A percentile compares a stretch with the other conserved stretches of the same genome.
phyloP scores from a whole-genome alignment of 2,329 filamentous ascomycete genomes.

The Penicillium olsonii region DNA sequence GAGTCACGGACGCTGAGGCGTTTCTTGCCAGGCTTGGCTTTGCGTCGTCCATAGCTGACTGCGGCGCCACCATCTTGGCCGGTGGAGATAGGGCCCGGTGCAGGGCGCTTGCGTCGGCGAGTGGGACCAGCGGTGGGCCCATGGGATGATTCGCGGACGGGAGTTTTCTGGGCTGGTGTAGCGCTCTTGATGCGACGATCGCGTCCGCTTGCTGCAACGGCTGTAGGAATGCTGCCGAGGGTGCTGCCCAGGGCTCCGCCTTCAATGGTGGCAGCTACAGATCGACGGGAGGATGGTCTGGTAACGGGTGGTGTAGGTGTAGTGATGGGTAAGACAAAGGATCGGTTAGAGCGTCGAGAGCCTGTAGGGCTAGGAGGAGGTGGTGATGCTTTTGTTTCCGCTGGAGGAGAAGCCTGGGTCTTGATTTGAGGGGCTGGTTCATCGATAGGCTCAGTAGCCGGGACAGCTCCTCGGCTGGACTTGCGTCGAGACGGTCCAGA shows the following conservation, averaged over 20 bases:
- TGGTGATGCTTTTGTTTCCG: conserved; percentile 24
- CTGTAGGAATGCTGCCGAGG: conserved; percentile 10
- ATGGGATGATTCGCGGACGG: conserved; percentile 45
- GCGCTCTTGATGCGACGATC: conserved; percentile 46
- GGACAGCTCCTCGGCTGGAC: conserved; percentile 44
- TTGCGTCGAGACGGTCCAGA: conserved; percentile 34
- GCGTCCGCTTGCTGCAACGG: conserved; percentile 22
- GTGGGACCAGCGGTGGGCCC: conserved; percentile 35
- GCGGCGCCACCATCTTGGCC: conserved; percentile 62
- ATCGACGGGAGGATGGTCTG: conserved; percentile 37
- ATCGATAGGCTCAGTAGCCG: conserved; percentile 35
- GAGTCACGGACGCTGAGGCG: conserved; percentile 41
- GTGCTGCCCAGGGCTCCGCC: conserved; percentile 19
- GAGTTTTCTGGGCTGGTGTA: conserved; percentile 42
- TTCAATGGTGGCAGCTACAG: conserved; percentile 31
- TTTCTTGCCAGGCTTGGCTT: conserved; percentile 53
- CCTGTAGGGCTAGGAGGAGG: conserved; percentile 25
- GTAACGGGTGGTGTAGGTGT: conserved; percentile 37
- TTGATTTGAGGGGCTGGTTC: conserved; percentile 26
- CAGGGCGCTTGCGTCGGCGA: conserved; percentile 59
- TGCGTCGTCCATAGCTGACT: conserved; percentile 62
- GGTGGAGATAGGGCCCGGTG: conserved; percentile 60
- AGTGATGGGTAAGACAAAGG: conserved; percentile 14
- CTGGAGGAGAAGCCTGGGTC: conserved; percentile 16
- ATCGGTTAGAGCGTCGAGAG: conserved; percentile 26